These are phyloP conservation scores for Coccinonectria pachysandricola DNA, from an alignment of 2,329 filamentous ascomycete species.

Conservation along the genomic window DNA sequence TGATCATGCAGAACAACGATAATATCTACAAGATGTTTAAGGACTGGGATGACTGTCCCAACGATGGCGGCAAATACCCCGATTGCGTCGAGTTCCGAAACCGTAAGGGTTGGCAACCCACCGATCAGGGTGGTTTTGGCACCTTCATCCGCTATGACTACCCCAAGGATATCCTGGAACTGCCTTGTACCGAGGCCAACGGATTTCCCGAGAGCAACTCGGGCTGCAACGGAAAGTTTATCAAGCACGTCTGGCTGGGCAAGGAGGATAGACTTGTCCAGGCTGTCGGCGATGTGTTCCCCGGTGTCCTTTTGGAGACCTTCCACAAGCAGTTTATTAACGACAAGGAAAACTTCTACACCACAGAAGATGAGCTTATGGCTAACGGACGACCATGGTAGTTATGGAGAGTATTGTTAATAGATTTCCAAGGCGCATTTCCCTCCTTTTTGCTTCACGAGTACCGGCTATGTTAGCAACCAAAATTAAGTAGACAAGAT, in stretches of 20 bases:
- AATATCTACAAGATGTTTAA: slow-evolving; percentile 33
- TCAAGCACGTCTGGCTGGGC: slow-evolving; percentile 28
- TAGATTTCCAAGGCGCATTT: too few relatives aligned
- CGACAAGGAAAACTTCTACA: slow-evolving; percentile 18
- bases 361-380: slow-evolving; percentile 20
- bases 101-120: slow-evolving; percentile 19
- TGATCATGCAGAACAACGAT: slow-evolving; percentile 35
- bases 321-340: slow-evolving; percentile 21
- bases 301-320: slow-evolving; percentile 19
- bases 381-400: too few relatives aligned
- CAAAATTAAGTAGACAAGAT: too few relatives aligned
- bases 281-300: slow-evolving; percentile 22
- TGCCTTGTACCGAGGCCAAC: slow-evolving; percentile 29
- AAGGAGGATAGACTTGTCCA: slow-evolving; percentile 24
- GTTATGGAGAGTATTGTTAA: too few relatives aligned
- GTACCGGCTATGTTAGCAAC: too few relatives aligned
- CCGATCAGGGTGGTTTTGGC: slow-evolving; percentile 29
- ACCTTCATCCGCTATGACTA: slow-evolving; percentile 27
- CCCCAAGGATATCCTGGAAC: slow-evolving; percentile 21
- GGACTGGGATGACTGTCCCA: slow-evolving; percentile 31
- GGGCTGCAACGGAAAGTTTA: slow-evolving; percentile 25
- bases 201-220: slow-evolving; percentile 23
- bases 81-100: slow-evolving; percentile 24
- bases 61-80: slow-evolving; percentile 21
- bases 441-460: too few relatives aligned